These are phyloP conservation scores for Salvia hispanica DNA, from an alignment of 257 asterid genomes.

Conservation along the genomic window DNA sequence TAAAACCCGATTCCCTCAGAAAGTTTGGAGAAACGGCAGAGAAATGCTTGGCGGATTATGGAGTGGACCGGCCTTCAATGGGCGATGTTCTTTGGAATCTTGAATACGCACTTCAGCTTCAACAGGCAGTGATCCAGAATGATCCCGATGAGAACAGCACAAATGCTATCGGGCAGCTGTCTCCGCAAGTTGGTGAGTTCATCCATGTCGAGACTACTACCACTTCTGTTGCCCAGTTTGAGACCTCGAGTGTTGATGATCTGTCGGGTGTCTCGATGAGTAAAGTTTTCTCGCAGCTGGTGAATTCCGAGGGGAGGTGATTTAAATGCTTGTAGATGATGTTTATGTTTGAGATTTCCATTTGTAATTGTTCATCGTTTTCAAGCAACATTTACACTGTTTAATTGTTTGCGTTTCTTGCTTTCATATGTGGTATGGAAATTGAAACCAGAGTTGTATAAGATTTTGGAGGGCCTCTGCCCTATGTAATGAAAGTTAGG, in stretches of 20 bases:
- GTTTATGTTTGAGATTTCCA: neutral
- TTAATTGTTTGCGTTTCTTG: neutral
- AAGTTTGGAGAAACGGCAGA: slow-evolving; percentile 66
- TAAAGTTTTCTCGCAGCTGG: slow-evolving; percentile 66
- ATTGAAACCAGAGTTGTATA: slow-evolving; percentile 2
- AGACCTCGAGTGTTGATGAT: slow-evolving; percentile 51
- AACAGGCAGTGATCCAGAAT: slow-evolving; percentile 47
- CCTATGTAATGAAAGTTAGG: neutral
- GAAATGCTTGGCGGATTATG: slow-evolving; percentile 64
- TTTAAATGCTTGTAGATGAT: slow-evolving; percentile 34
- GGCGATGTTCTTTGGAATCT: slow-evolving; percentile 64
- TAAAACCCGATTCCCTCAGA: slow-evolving; percentile 53
- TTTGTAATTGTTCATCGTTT: slow-evolving; percentile 12
- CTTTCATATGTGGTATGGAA: neutral
- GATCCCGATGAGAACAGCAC: slow-evolving; percentile 72
- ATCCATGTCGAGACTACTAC: slow-evolving; percentile 29
- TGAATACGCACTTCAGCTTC: slow-evolving; percentile 65
- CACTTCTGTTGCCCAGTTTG: slow-evolving; percentile 41
- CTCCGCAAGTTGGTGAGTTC: slow-evolving; percentile 48
- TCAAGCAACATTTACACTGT: slow-evolving; percentile 13
- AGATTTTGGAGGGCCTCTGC: slow-evolving; percentile 1
- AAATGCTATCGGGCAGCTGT: slow-evolving; percentile 49
- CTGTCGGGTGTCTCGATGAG: slow-evolving; percentile 69
- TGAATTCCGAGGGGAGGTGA: slow-evolving; percentile 60
- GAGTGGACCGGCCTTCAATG: slow-evolving; percentile 65